Evolutionary conservation across 148 eudicot genomes (phyloP).

Genomic region (Diospyros kaki): DNA sequence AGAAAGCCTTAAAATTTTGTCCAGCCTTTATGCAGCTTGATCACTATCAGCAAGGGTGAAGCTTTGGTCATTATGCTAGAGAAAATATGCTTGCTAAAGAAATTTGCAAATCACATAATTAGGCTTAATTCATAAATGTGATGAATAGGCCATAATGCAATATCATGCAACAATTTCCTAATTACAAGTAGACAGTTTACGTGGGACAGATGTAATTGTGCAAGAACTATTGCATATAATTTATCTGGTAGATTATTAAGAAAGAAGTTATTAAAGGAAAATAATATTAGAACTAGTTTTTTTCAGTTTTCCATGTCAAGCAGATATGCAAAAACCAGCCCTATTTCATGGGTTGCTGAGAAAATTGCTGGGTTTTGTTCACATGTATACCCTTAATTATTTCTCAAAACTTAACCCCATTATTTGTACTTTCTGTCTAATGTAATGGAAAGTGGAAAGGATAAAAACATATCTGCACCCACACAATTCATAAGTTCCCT

Average conservation of each 20-base stretch:
- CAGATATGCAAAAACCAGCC: no score
- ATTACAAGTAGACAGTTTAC: not conserved
- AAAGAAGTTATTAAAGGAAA: no score
- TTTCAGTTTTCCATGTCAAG: no score
- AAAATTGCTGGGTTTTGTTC: not conserved
- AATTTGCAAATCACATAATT: not conserved
- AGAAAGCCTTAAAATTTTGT: not conserved
- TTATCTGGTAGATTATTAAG: no score
- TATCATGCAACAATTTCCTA: not conserved
- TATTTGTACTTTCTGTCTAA: no score
- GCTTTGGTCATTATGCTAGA: constrained; percentile 1
- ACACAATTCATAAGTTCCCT: no score
- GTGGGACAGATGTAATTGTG: no score
- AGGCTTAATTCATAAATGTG: not conserved
- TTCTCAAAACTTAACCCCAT: not conserved
- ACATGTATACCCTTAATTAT: not conserved
- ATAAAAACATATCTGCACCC: no score
- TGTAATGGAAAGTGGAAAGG: no score
- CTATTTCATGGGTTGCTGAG: not conserved
- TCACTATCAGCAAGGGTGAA: not conserved
- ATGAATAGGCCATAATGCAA: not conserved
- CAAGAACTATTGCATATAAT: no score
- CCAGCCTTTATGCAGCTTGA: not conserved
- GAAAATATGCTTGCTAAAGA: not conserved
- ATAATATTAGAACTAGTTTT: no score